phyloP scores from a whole-genome alignment of 2,329 filamentous ascomycete species.

The Grosmannia clavigera region DNA sequence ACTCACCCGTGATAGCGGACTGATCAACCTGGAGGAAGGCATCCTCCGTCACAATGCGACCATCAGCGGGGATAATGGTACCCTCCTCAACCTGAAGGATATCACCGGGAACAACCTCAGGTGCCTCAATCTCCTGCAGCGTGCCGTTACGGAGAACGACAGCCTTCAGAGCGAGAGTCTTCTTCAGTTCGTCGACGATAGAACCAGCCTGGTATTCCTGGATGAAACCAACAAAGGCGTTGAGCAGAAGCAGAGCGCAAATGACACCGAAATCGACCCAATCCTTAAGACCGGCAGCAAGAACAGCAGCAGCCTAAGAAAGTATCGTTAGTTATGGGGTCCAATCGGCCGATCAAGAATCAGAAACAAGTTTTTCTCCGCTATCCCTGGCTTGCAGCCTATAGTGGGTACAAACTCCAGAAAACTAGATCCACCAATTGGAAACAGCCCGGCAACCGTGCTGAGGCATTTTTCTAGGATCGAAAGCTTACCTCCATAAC shows the following conservation, averaged over 20 bases:
- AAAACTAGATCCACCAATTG: background rate
- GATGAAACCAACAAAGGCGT: constrained; percentile 74
- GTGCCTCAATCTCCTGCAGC: constrained; percentile 67
- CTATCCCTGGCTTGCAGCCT: background rate
- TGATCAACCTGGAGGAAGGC: constrained; percentile 85
- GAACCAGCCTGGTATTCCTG: constrained; percentile 85
- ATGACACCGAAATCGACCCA: constrained; percentile 95
- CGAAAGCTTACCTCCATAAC: constrained; percentile 66
- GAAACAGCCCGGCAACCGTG: background rate
- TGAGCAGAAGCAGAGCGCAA: constrained; percentile 63
- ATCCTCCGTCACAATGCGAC: constrained; percentile 70
- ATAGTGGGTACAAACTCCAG: background rate
- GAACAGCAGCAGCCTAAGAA: constrained; percentile 54
- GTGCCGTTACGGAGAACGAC: constrained; percentile 72
- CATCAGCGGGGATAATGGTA: constrained; percentile 83
- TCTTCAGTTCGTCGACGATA: constrained; percentile 84
- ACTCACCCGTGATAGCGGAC: constrained; percentile 85
- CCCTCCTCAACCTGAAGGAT: constrained; percentile 85
- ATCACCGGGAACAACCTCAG: constrained; percentile 79
- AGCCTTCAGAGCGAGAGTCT: constrained; percentile 65
- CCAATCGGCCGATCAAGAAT: background rate
- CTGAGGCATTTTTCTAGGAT: background rate
- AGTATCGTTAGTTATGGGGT: background rate
- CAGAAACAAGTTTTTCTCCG: background rate
- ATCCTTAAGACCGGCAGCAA: constrained; percentile 72